Base-by-base conservation (phyloP, 495 filamentous ascomycete genomes). In the Pseudoneurospora amorphoporcata region DNA sequence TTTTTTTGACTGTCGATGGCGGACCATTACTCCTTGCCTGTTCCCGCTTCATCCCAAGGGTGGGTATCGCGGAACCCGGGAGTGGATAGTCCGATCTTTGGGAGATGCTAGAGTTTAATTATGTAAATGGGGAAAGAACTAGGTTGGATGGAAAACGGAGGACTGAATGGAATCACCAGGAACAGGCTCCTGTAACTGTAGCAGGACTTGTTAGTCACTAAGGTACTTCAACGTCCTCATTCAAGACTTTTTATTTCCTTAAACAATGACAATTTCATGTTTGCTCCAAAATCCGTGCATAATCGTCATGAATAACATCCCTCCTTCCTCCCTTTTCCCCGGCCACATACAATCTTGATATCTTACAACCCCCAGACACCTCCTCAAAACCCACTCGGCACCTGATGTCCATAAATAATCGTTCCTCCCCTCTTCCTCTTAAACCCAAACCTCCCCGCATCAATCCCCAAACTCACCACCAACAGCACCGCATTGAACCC, bases 401-500 rank as follows among this genome's bases (percentile, higher is more conserved):
- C 68, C 68, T 38, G 68, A 19, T 69, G 68, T 41, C 53, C 70
- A 19, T 38, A 69, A 4, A 65, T 65, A 37, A 19, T 23, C 17
- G 14, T 35, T 8, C 32, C 39, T 39, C 37, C 35, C 29, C 73
- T 71, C 61, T 40, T 68, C 41, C 65, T 37, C 39, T 47, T 69
- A 65, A 53, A n/a, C 19, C 47, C 70, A 17, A 71, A 72, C 32
- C 43, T 71, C 2, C 73, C 77, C 35, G 76, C 35, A 69, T 84
- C 83, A 71, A 85, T 80, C 8, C 77, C 82, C 40, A 91, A 70
- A 6, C 88, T 88, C 6, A 85, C 86, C 10, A 91, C 71, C 35
- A 94, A 81, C 73, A 97, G 75, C 1, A 92, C 73, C 8, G 80
- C 92, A 78, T 99, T 98, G 76, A 98, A 98, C 0, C 83, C 84